These are phyloP conservation scores for Thelonectria olida DNA, from an alignment of 2,329 filamentous ascomycete genomes.

Conservation along the genomic window DNA sequence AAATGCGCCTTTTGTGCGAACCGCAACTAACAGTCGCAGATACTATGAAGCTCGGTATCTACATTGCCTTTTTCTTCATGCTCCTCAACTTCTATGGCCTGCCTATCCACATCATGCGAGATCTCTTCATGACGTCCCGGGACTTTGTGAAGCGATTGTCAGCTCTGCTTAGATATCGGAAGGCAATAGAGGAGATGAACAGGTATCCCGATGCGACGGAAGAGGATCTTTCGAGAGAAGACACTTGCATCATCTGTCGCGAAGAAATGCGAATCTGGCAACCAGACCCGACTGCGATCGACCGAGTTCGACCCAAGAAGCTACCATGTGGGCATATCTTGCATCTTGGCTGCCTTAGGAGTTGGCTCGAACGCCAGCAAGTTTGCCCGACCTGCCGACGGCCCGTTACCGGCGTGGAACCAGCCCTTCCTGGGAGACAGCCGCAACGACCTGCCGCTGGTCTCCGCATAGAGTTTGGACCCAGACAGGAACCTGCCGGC, in stretches of 20 bases:
- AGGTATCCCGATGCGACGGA: conserved; percentile 89
- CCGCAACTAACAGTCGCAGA: conserved; percentile 60
- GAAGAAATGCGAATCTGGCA: conserved; percentile 93
- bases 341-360: conserved; percentile 92
- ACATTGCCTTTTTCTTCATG: conserved; percentile 91
- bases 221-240: conserved; percentile 85
- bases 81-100: conserved; percentile 93
- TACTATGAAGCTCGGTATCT: conserved; percentile 89
- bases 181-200: conserved; percentile 94
- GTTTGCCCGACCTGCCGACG: conserved; percentile 94
- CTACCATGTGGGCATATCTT: conserved; percentile 95
- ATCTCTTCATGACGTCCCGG: conserved; percentile 91
- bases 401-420: conserved; percentile 64
- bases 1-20: not conserved
- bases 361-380: conserved; percentile 97
- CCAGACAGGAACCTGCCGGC: conserved; percentile 27
- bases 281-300: conserved; percentile 73
- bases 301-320: conserved; percentile 91
- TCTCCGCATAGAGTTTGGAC: conserved; percentile 45
- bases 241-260: conserved; percentile 96
- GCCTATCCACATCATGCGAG: conserved; percentile 95
- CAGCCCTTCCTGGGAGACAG: conserved; percentile 36
- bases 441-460: conserved; percentile 42
- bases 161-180: conserved; percentile 88
- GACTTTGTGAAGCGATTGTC: conserved; percentile 91